phyloP scores from a whole-genome alignment of 306 rosid genomes.

The Gillenia trifoliata region DNA sequence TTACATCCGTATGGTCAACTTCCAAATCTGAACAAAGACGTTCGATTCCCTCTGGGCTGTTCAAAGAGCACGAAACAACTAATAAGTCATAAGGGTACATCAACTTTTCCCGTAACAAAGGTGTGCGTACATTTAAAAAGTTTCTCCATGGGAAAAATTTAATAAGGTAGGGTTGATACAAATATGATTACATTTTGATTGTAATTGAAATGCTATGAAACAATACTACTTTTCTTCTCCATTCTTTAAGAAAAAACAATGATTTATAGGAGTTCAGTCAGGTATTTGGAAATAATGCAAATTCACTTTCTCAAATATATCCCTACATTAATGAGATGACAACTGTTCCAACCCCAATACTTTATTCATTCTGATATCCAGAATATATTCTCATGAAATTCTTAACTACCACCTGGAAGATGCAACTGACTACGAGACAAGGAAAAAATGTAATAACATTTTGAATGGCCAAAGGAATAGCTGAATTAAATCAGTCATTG shows the following conservation, averaged over 20 bases:
- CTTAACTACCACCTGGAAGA: no score
- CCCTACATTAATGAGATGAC: no score
- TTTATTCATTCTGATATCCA: no score
- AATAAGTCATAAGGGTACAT: background rate
- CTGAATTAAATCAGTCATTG: background rate
- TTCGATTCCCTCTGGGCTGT: slow-evolving; percentile 98
- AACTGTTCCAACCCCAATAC: no score
- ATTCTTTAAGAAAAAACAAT: background rate
- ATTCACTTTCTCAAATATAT: no score
- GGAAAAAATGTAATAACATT: no score
- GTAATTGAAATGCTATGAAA: background rate
- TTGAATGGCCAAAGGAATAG: background rate
- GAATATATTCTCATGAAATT: no score
- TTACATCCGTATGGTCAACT: slow-evolving; percentile 82
- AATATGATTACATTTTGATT: background rate
- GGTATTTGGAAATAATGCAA: background rate
- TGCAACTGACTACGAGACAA: background rate
- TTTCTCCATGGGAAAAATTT: background rate
- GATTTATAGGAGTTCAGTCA: background rate
- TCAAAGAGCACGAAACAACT: slow-evolving; percentile 17
- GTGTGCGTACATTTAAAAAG: background rate
- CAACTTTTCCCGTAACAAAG: background rate
- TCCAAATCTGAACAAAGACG: slow-evolving; percentile 90
- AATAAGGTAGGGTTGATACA: background rate
- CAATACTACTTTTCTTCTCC: background rate